Percentiles rank a stretch among this genome's conserved stretches.
phyloP scores from a whole-genome alignment of 495 filamentous ascomycete species.

The Entonaema liquescens region DNA sequence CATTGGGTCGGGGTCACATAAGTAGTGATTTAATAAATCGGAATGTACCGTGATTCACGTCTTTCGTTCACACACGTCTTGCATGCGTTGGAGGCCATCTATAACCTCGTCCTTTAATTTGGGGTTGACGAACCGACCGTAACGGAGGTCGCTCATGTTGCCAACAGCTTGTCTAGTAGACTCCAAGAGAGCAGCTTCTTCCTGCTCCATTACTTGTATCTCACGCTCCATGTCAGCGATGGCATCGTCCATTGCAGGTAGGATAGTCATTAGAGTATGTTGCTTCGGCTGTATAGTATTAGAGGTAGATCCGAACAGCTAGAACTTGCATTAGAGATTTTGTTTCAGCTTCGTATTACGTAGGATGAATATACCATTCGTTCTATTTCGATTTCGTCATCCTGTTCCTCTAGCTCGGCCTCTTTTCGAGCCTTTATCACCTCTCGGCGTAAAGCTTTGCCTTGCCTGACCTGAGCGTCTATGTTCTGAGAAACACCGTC shows the following conservation, averaged over 20 bases:
- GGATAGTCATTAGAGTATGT: slow-evolving; percentile 71
- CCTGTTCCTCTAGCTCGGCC: slow-evolving; percentile 62
- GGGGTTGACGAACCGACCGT: slow-evolving; percentile 74
- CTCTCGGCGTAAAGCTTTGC: slow-evolving; percentile 68
- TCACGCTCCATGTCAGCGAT: slow-evolving; percentile 71
- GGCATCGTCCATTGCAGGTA: slow-evolving; percentile 73
- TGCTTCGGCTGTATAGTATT: slow-evolving; percentile 49
- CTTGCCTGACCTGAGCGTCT: slow-evolving; percentile 68
- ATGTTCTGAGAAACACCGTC: slow-evolving; percentile 75
- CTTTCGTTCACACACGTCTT: slow-evolving; percentile 67
- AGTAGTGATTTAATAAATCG: slow-evolving; percentile 31
- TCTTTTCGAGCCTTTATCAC: slow-evolving; percentile 64
- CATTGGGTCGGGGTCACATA: slow-evolving; percentile 26
- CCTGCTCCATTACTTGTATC: slow-evolving; percentile 67
- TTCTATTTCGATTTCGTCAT: slow-evolving; percentile 76
- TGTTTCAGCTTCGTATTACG: background rate
- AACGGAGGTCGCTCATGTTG: slow-evolving; percentile 82
- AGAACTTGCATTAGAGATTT: slow-evolving; percentile 13
- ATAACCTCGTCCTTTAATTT: slow-evolving; percentile 67
- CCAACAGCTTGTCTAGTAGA: slow-evolving; percentile 71
- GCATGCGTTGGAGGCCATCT: slow-evolving; percentile 68
- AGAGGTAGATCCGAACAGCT: slow-evolving; percentile 71
- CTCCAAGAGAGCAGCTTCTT: slow-evolving; percentile 67
- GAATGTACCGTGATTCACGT: slow-evolving; percentile 41
- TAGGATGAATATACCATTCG: slow-evolving; percentile 62